phyloP scores from a whole-genome alignment of 169 alveolate species.

The Pseudocohnilembus persalinus region DNA sequence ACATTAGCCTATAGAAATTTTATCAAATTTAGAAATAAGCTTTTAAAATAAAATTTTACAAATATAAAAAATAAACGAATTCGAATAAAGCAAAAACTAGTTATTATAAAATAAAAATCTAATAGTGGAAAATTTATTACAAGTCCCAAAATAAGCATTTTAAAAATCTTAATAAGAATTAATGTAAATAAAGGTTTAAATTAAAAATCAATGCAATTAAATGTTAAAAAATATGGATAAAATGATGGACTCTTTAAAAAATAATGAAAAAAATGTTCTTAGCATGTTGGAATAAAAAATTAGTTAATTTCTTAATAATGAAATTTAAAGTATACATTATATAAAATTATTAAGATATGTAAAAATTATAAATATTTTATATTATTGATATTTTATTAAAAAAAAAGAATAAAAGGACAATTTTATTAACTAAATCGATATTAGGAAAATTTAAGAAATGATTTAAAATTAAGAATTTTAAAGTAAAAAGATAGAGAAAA shows the following conservation, averaged over 20 bases:
- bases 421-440: too few species aligned
- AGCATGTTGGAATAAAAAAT: neutral
- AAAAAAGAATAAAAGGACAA: too few species aligned
- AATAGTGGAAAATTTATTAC: neutral
- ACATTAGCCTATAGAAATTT: neutral
- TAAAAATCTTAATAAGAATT: neutral
- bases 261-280: neutral
- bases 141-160: neutral
- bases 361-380: too few species aligned
- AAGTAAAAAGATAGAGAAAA: neutral
- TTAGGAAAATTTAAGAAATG: neutral
- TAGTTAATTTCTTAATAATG: neutral
- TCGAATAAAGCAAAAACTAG: neutral
- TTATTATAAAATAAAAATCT: too few species aligned
- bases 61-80: too few species aligned
- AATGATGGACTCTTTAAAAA: neutral
- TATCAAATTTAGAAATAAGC: neutral
- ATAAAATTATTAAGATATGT: too few species aligned
- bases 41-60: neutral
- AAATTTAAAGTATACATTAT: neutral
- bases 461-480: too few species aligned
- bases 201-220: too few species aligned
- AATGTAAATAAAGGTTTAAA: too few species aligned
- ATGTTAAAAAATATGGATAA: neutral
- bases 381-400: too few species aligned